Conservation (phyloP, 768 basidiomycete species). For the Lactarius evosmus region DNA sequence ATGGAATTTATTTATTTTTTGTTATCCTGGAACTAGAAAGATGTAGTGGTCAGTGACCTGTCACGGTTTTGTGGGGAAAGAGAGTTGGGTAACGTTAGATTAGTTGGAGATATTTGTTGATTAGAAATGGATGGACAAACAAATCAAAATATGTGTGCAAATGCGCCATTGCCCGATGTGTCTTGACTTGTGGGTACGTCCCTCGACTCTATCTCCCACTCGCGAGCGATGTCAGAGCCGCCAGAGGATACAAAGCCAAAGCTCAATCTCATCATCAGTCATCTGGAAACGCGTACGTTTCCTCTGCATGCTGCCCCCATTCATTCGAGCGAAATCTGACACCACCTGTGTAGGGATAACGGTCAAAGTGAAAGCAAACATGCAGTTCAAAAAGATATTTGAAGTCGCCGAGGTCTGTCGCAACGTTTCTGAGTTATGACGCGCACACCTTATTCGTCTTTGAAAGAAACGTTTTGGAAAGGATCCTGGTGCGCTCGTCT, state of each 20-base stretch:
- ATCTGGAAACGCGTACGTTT: slow-evolving; percentile 18
- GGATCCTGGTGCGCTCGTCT: slow-evolving; percentile 24
- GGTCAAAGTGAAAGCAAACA: slow-evolving; percentile 27
- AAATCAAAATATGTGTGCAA: neutral
- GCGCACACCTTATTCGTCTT: neutral
- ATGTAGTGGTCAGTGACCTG: neutral
- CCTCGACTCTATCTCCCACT: neutral
- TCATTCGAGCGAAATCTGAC: neutral
- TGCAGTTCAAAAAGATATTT: slow-evolving; percentile 27
- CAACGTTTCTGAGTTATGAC: neutral
- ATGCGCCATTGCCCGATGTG: neutral
- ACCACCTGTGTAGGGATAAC: slow-evolving; percentile 10
- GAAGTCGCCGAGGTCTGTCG: slow-evolving; percentile 25
- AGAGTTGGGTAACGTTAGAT: too few relatives aligned
- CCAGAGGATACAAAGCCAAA: slow-evolving; percentile 25
- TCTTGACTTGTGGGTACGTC: neutral
- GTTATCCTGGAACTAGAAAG: neutral
- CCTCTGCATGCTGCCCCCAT: neutral
- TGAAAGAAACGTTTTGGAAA: slow-evolving; percentile 26
- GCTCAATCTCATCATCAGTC: slow-evolving; percentile 26
- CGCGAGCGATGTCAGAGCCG: slow-evolving; percentile 19
- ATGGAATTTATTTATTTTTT: neutral
- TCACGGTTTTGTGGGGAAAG: too few relatives aligned
- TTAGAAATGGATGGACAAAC: neutral
- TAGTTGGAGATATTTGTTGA: too few relatives aligned